Conservation (phyloP, 306 rosid genomes). For the Quercus rubra region DNA sequence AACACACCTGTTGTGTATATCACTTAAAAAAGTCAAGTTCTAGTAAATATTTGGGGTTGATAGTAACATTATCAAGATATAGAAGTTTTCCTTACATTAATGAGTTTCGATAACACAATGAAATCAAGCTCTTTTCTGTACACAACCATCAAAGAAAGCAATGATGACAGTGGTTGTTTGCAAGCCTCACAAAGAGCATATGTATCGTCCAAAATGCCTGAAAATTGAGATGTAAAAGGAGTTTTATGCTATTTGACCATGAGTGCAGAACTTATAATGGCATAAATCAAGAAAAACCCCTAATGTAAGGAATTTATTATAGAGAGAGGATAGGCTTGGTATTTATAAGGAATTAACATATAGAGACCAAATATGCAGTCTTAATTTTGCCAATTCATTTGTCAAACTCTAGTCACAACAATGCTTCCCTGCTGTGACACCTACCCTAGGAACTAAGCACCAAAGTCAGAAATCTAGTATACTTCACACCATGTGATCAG, state of each 20-base stretch:
- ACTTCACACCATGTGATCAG: background rate
- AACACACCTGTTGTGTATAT: conserved; percentile 42
- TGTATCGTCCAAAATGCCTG: conserved; percentile 65
- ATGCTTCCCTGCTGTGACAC: background rate
- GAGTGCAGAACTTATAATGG: background rate
- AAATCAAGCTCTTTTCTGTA: conserved; percentile 48
- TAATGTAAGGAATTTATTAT: background rate
- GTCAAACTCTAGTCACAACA: background rate
- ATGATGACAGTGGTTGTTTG: conserved; percentile 39
- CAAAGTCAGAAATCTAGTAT: background rate
- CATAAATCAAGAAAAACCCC: conserved; percentile 1
- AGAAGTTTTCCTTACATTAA: conserved; percentile 25
- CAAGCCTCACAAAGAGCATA: conserved; percentile 57
- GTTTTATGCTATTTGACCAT: background rate
- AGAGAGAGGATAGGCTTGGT: background rate
- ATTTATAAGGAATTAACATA: background rate
- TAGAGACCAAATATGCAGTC: background rate
- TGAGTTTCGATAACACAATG: conserved; percentile 44
- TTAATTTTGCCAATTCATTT: background rate
- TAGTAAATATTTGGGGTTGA: background rate
- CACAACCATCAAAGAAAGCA: conserved; percentile 50
- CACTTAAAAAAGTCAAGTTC: background rate
- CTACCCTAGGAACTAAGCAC: background rate
- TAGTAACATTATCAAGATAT: background rate
- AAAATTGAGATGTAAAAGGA: conserved; percentile 1